Evolutionary conservation across 257 asterid species (phyloP).

Genomic region (Solanum chiquidenum): DNA sequence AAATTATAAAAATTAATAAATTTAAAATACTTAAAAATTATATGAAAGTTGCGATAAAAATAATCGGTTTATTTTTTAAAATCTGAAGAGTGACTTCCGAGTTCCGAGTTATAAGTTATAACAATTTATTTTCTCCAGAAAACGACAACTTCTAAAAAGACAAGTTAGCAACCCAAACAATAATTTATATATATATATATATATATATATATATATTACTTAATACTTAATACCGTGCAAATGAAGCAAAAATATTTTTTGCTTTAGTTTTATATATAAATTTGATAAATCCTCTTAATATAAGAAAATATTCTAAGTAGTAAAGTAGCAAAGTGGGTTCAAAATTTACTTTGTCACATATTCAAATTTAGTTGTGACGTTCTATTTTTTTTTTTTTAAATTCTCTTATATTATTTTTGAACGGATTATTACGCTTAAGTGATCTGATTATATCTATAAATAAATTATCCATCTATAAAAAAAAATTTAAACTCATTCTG

Average conservation of each 20-base stretch:
- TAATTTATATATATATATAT: no score
- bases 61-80: not conserved
- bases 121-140: not conserved
- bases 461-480: not conserved
- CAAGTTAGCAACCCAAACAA: not conserved
- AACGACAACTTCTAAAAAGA: constrained; percentile 15
- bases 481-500: not conserved
- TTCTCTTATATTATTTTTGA: not conserved
- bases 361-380: not conserved
- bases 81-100: not conserved
- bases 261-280: not conserved
- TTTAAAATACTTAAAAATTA: not conserved
- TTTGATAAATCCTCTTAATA: not conserved
- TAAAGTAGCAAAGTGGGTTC: not conserved
- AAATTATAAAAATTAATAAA: not conserved
- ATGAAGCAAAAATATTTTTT: not conserved
- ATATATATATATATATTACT: no score
- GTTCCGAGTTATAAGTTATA: not conserved
- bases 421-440: not conserved
- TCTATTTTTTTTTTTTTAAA: not conserved
- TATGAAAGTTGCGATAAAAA: not conserved
- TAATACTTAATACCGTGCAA: not conserved
- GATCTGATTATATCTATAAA: not conserved
- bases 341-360: not conserved
- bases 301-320: not conserved